Evolutionary conservation across 164 flowering plant genomes (phyloP).

Genomic region (Taxillus chinensis): DNA sequence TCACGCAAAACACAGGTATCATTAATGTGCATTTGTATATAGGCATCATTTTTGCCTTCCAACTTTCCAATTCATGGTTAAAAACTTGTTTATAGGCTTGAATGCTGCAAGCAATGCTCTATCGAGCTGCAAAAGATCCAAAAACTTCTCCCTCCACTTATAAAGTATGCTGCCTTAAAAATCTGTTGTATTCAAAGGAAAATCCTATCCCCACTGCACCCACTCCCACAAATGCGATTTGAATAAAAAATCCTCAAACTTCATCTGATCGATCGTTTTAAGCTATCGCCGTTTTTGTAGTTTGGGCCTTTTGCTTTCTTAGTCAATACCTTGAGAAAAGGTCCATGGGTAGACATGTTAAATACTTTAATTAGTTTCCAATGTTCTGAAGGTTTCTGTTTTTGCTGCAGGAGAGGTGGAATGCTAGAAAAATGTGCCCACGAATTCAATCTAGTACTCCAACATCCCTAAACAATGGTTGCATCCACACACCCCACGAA

Average conservation of each 20-base stretch:
- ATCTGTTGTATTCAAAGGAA: too few relatives aligned
- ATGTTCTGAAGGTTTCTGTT: not conserved
- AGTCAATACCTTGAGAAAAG: too few relatives aligned
- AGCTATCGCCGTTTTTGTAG: too few relatives aligned
- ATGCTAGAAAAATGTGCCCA: constrained; percentile 44
- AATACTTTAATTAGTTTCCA: too few relatives aligned
- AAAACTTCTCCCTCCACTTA: constrained; percentile 50
- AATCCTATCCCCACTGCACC: too few relatives aligned
- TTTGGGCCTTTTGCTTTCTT: too few relatives aligned
- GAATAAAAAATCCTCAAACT: too few relatives aligned
- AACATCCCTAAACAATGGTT: constrained; percentile 18
- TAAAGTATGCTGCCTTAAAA: constrained; percentile 32
- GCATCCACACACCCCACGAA: too few relatives aligned
- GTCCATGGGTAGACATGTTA: too few relatives aligned
- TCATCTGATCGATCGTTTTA: too few relatives aligned
- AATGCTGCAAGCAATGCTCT: constrained; percentile 65
- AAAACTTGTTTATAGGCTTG: constrained; percentile 32
- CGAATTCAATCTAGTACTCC: constrained; percentile 64
- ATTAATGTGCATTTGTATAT: not conserved
- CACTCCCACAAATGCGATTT: too few relatives aligned
- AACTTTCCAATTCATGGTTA: not conserved
- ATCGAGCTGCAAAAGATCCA: constrained; percentile 58
- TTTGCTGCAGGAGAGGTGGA: constrained; percentile 60
- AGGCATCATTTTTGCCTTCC: not conserved
- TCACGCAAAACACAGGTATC: constrained; percentile 78